phyloP scores from a whole-genome alignment of 176 grass and related monocot genomes.

The Oryza meridionalis region DNA sequence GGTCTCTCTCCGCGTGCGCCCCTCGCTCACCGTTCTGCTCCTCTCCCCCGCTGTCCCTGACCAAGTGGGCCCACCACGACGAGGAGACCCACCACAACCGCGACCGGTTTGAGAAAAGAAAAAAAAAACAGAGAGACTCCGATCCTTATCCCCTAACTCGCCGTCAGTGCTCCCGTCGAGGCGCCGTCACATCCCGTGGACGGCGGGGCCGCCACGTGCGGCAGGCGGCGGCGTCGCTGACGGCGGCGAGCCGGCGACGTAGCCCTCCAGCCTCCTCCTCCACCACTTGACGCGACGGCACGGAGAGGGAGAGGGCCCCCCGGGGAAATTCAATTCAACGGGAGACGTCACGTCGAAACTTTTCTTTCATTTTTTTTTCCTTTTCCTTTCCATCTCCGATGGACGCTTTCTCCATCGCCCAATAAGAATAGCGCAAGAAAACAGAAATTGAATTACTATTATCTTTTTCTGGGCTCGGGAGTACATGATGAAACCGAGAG shows the following conservation, averaged over 20 bases:
- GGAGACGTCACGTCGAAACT: conserved; percentile 30
- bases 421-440: conserved; percentile 27
- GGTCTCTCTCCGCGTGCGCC: conserved; percentile 4
- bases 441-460: not conserved
- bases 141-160: conserved; percentile 44
- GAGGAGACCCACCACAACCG: too few relatives aligned
- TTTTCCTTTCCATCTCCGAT: not conserved
- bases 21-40: not conserved
- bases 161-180: conserved; percentile 21
- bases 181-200: conserved; percentile 48
- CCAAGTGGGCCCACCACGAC: not conserved
- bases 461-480: too few relatives aligned
- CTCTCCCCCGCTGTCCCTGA: not conserved
- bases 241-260: conserved; percentile 35
- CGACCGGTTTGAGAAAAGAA: too few relatives aligned
- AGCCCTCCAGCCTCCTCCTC: not conserved
- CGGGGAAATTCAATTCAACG: not conserved
- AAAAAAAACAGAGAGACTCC: not conserved
- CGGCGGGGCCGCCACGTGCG: conserved; percentile 18
- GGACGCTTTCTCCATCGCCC: not conserved
- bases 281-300: not conserved
- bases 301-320: not conserved
- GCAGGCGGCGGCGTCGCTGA: not conserved
- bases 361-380: not conserved
- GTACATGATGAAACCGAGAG: conserved; percentile 25